Evolutionary conservation across 2,329 filamentous ascomycete species (phyloP), one percentile per base, ranked within the genome.

Genomic region (Onygenales sp.): DNA sequence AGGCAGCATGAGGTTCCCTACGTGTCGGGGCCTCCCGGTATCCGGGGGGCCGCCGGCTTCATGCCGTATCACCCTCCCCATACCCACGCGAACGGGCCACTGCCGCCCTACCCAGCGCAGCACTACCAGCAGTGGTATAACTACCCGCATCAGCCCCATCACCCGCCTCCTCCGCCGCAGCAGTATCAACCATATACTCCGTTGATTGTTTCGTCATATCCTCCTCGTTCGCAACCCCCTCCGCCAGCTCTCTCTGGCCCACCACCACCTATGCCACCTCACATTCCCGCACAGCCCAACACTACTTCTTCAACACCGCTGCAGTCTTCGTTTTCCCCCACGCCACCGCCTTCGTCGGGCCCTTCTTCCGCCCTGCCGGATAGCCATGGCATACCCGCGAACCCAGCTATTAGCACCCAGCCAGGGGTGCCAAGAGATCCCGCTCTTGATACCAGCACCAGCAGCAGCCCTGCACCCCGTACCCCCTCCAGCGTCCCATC

Each of bases 1-100:
- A 71, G 71, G 57, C 72, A 74, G 59, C 70, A 73, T 60, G 72
- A 76, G 49, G 65, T 72, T 52, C 61, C 71, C 34, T 76, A 76
- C 59, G 63, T 68, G 17, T 61, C 67, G 10, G 67, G 64, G 6
- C 71, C 69, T 49, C 74, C 77, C 34, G 79, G 77, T 59, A 77
- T 83, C 68, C 72, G 73, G 54, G 75, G 80, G 54, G 78, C 79
- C 57, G 81, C 80, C 54, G 81, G 72, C 48, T 81, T 86, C 62
- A 83, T 82, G 75, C 63, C 69, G 61, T 70, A 73, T 60, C 76
- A 66, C 74, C 79, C 52, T 76, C 82, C 53, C 71, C 84, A 57
- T 77, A 82, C 70, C 77, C 57, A 58, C 33, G 51, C 52, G 27
- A 82, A 64, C 72, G 78, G 64, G 70, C 81, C 65, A 63, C 71